phyloP scores from a whole-genome alignment of 1,139 yeast species.

The Blastobotrys buckinghamii region DNA sequence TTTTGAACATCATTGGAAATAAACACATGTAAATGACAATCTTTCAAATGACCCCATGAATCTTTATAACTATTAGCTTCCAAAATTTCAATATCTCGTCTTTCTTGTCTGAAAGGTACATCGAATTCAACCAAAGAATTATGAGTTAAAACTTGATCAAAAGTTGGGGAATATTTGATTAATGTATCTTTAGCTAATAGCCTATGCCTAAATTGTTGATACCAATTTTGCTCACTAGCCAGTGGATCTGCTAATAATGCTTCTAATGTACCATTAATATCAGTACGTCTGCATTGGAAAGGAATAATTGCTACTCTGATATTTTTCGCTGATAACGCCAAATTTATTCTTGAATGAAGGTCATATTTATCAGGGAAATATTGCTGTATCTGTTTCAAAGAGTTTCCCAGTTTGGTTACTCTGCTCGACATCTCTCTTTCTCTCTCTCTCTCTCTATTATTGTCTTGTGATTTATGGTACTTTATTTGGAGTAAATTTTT shows the following conservation, averaged over 20 bases:
- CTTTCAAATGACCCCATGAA: constrained; percentile 28
- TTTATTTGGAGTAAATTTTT: too few species aligned
- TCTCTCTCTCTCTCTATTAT: too few species aligned
- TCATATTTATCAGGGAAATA: constrained; percentile 20
- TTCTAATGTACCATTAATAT: constrained; percentile 28
- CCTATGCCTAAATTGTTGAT: constrained; percentile 25
- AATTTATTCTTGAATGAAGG: constrained; percentile 22
- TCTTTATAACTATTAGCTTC: constrained; percentile 31
- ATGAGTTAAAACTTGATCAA: constrained; percentile 31
- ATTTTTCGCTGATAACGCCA: constrained; percentile 11
- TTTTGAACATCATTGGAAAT: constrained; percentile 19
- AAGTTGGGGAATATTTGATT: constrained; percentile 27
- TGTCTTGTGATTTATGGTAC: too few species aligned
- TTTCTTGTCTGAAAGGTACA: constrained; percentile 26
- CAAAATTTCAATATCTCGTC: constrained; percentile 24
- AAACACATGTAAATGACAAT: constrained; percentile 30
- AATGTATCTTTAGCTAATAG: constrained; percentile 32
- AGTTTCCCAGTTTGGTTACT: neutral
- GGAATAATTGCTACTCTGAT: constrained; percentile 29
- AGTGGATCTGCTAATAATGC: constrained; percentile 35
- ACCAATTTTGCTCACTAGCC: constrained; percentile 32
- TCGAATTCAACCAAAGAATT: constrained; percentile 35
- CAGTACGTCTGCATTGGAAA: constrained; percentile 23
- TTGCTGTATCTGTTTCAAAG: constrained; percentile 22
- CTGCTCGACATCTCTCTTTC: neutral